phyloP scores from a whole-genome alignment of 2,329 filamentous ascomycete species.

The Beauveria sp. region DNA sequence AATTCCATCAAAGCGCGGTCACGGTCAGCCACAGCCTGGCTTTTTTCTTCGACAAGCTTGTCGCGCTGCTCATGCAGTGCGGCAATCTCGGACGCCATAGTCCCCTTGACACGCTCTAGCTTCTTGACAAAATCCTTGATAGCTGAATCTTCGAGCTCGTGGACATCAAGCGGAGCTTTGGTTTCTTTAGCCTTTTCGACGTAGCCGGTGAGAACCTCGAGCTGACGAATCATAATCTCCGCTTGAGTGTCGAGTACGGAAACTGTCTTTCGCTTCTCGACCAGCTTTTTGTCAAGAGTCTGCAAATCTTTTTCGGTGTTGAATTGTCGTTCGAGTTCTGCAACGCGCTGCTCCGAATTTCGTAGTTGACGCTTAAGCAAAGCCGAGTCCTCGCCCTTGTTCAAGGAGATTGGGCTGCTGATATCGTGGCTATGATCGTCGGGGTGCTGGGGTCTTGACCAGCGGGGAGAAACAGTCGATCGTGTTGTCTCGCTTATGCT shows the following conservation, averaged over 20 bases:
- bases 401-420: conserved; percentile 62
- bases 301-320: conserved; percentile 57
- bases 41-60: conserved; percentile 76
- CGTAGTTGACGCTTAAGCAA: conserved; percentile 68
- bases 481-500: conserved; percentile 63
- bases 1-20: conserved; percentile 94
- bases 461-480: conserved; percentile 56
- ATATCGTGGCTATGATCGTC: conserved; percentile 56
- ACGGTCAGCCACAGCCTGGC: conserved; percentile 72
- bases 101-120: conserved; percentile 52
- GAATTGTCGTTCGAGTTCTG: conserved; percentile 78
- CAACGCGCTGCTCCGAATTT: conserved; percentile 74
- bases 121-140: conserved; percentile 86
- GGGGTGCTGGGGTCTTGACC: conserved; percentile 59
- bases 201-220: conserved; percentile 83
- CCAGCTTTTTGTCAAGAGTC: conserved; percentile 76
- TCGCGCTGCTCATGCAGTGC: conserved; percentile 65
- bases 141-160: conserved; percentile 77
- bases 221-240: conserved; percentile 87
- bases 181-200: conserved; percentile 79
- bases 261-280: conserved; percentile 92
- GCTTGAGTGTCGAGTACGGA: conserved; percentile 89
- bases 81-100: conserved; percentile 51
- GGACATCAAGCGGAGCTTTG: conserved; percentile 70
- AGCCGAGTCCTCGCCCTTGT: conserved; percentile 57